Evolutionary conservation across 2,329 filamentous ascomycete genomes (phyloP).

Genomic region (Fusarium agapanthi): DNA sequence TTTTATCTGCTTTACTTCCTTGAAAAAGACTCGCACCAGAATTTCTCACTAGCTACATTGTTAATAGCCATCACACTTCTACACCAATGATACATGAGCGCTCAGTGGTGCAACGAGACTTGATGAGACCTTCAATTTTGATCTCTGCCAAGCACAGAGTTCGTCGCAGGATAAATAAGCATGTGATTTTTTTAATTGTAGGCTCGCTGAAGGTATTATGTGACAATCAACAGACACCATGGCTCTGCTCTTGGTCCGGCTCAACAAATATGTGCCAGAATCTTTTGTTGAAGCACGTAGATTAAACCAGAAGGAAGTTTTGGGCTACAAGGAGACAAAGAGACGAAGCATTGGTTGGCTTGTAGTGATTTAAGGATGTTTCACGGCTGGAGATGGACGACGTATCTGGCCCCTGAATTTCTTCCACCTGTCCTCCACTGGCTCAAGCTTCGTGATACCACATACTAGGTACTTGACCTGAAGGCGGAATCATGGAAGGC

Average conservation of each 20-base stretch:
- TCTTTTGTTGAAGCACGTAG: not conserved
- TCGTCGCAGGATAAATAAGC: rapidly evolving
- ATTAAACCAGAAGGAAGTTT: not conserved
- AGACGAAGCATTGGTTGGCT: not conserved
- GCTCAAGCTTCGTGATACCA: not conserved
- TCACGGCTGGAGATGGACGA: not conserved
- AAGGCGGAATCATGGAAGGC: not conserved
- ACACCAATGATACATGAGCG: not conserved
- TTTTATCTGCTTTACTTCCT: not conserved
- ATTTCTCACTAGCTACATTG: not conserved
- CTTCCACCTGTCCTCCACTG: not conserved
- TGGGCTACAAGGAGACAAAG: no score
- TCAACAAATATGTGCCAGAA: not conserved
- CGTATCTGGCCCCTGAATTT: not conserved
- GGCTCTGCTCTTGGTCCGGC: not conserved
- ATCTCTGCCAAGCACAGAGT: not conserved
- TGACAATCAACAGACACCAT: not conserved
- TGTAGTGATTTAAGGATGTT: not conserved
- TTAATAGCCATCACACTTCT: not conserved
- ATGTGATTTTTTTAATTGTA: not conserved
- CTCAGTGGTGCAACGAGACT: not conserved
- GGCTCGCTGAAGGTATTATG: not conserved
- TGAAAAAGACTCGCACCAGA: not conserved
- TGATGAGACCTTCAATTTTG: not conserved
- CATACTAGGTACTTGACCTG: not conserved